These are phyloP conservation scores for Macrotyloma uniflorum DNA, from an alignment of 306 rosid species.

Conservation along the genomic window DNA sequence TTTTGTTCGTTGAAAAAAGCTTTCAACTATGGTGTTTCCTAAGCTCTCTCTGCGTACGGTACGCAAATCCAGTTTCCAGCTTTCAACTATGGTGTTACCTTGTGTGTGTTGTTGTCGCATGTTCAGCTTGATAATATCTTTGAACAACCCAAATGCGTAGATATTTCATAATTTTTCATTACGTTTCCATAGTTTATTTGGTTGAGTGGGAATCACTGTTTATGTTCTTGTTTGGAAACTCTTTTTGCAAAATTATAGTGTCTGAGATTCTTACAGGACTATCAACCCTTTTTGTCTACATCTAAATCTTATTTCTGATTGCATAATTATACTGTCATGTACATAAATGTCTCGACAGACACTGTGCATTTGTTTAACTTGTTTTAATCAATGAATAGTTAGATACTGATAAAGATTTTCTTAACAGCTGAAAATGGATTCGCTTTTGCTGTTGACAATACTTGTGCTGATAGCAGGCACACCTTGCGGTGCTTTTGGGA, in stretches of 20 bases:
- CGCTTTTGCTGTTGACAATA: slow-evolving; percentile 33
- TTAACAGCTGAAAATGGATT: slow-evolving; percentile 51
- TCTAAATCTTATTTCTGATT: neutral
- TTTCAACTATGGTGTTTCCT: too few species aligned
- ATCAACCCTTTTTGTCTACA: neutral
- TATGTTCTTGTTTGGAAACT: too few species aligned
- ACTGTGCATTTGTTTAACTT: neutral
- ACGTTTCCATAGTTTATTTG: too few species aligned
- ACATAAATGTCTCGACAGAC: neutral
- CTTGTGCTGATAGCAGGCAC: slow-evolving; percentile 33
- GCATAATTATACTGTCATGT: too few species aligned
- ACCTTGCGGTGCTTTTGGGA: slow-evolving; percentile 39
- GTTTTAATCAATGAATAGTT: neutral
- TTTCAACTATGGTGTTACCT: too few species aligned
- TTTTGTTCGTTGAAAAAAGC: too few species aligned
- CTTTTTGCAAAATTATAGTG: too few species aligned
- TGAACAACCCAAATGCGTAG: neutral
- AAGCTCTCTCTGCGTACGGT: too few species aligned
- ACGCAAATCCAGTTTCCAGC: too few species aligned
- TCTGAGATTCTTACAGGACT: neutral
- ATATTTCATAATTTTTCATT: too few species aligned
- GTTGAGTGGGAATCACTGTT: too few species aligned
- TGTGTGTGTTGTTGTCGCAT: neutral
- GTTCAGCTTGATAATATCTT: slow-evolving; percentile 36
- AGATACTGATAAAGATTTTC: slow-evolving; percentile 7